Percentiles rank a stretch among this genome's conserved stretches.
Evolutionary conservation across 331 rosid species (phyloP).

Genomic region (Saraca asoca): DNA sequence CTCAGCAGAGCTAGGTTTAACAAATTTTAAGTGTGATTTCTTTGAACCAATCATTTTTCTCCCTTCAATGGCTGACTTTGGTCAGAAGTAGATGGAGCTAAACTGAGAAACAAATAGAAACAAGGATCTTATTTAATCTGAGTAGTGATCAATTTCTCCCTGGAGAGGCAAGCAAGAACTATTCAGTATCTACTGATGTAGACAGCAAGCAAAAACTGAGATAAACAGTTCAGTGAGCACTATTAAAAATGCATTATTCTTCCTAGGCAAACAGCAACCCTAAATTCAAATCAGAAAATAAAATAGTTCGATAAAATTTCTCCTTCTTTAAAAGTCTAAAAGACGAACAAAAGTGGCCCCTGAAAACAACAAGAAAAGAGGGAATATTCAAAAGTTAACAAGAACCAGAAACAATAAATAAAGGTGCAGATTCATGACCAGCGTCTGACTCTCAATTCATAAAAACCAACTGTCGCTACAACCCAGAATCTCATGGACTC

Average conservation of each 20-base stretch:
- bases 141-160: constrained; percentile 42
- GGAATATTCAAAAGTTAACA: constrained; percentile 28
- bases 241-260: constrained; percentile 20
- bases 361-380: constrained; percentile 14
- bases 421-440: not conserved
- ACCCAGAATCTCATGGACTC: constrained; percentile 11
- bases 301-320: constrained; percentile 5
- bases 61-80: constrained; percentile 27
- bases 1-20: constrained; percentile 48
- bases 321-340: not conserved
- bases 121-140: constrained; percentile 11
- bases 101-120: not conserved
- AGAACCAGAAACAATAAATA: not conserved
- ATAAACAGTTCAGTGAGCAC: constrained; percentile 24
- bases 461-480: constrained; percentile 11
- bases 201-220: constrained; percentile 15
- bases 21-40: constrained; percentile 65
- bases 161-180: constrained; percentile 41
- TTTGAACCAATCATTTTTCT: constrained; percentile 67
- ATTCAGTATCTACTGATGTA: constrained; percentile 20
- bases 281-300: not conserved
- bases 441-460: not conserved
- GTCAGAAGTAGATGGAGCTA: not conserved
- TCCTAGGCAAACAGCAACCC: constrained; percentile 15
- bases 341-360: constrained; percentile 4